Percentiles rank a stretch among this genome's conserved stretches.
phyloP scores from a whole-genome alignment of 768 basidiomycete genomes.

The Mycena belliarum region DNA sequence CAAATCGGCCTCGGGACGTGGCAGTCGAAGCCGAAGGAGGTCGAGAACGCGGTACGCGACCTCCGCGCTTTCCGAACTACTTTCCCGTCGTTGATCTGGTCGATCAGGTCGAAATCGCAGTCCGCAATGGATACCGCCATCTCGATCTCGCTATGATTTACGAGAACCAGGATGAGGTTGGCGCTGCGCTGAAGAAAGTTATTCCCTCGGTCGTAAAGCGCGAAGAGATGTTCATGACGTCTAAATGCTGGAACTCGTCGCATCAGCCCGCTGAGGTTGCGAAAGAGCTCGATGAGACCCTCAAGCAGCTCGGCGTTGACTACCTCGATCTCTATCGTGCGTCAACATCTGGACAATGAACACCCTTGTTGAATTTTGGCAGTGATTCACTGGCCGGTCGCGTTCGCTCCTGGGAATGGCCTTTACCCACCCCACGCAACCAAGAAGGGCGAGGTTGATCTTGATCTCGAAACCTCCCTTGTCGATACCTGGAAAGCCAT shows the following conservation, averaged over 20 bases:
- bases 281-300: conserved; percentile 74
- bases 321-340: conserved; percentile 83
- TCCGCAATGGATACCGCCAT: conserved; percentile 79
- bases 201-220: conserved; percentile 77
- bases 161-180: conserved; percentile 77
- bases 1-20: conserved; percentile 85
- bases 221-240: conserved; percentile 79
- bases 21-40: conserved; percentile 74
- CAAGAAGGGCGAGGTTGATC: conserved; percentile 45
- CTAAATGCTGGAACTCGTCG: conserved; percentile 80
- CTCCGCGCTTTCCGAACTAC: not conserved
- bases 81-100: not conserved
- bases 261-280: conserved; percentile 69
- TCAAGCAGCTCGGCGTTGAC: conserved; percentile 67
- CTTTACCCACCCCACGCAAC: conserved; percentile 53
- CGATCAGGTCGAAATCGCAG: conserved; percentile 69
- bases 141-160: conserved; percentile 84
- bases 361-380: not conserved
- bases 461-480: conserved; percentile 62
- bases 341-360: conserved; percentile 26
- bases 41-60: conserved; percentile 63
- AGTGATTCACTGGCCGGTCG: conserved; percentile 83
- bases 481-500: conserved; percentile 85
- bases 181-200: conserved; percentile 73
- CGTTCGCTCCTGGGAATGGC: conserved; percentile 61